Conservation (phyloP, 768 basidiomycete genomes). For the Kockovaella imperatae region DNA sequence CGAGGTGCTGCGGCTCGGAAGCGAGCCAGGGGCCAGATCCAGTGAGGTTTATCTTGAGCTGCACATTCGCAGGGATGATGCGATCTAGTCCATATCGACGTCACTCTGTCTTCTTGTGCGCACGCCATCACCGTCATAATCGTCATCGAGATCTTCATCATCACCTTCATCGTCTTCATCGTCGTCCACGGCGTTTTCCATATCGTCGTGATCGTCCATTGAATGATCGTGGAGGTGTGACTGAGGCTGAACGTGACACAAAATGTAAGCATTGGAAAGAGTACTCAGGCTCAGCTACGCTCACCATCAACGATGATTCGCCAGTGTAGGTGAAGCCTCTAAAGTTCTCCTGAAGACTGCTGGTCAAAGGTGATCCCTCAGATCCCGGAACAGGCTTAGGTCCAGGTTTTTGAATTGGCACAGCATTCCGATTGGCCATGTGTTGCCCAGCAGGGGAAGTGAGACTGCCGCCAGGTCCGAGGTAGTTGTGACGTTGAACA, state of each 20-base stretch:
- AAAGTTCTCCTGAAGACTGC: constrained; percentile 92
- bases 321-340: constrained; percentile 67
- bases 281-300: constrained; percentile 5
- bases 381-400: constrained; percentile 20
- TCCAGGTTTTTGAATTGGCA: constrained; percentile 32
- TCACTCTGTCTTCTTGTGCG: constrained; percentile 41
- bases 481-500: constrained; percentile 34
- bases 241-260: constrained; percentile 26
- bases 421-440: constrained; percentile 18
- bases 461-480: constrained; percentile 41
- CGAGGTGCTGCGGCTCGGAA: too few species aligned
- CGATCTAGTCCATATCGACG: constrained; percentile 37
- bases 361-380: constrained; percentile 67
- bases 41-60: too few species aligned
- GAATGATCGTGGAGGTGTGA: constrained; percentile 35
- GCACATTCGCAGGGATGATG: neutral
- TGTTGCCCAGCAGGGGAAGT: constrained; percentile 9
- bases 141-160: constrained; percentile 46
- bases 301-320: constrained; percentile 44
- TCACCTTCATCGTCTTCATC: constrained; percentile 73
- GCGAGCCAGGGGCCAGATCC: too few species aligned
- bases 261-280: constrained; percentile 2
- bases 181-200: constrained; percentile 38
- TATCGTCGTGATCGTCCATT: constrained; percentile 23
- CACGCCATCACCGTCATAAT: constrained; percentile 33